These are phyloP conservation scores for Cutaneotrichosporon curvatum DNA, from an alignment of 1,284 basidiomycete species.

Conservation along the genomic window DNA sequence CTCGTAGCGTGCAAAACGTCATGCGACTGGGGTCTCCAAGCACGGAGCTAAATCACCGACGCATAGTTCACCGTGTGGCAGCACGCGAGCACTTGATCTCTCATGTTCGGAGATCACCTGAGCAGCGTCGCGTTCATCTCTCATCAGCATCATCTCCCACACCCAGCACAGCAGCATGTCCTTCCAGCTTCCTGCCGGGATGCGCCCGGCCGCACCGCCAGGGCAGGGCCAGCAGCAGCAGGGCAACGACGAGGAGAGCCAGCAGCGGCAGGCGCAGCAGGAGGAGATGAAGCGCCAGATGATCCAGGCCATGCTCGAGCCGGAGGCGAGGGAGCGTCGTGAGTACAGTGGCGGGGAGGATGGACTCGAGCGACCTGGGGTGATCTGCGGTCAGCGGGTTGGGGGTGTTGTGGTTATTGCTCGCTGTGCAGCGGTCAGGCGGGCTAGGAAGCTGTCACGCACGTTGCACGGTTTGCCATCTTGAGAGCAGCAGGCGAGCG, in stretches of 20 bases:
- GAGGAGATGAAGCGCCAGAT: constrained; percentile 63
- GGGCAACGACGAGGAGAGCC: constrained; percentile 32
- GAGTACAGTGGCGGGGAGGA: constrained; percentile 44
- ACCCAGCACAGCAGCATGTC: constrained; percentile 35
- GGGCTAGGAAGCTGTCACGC: no score
- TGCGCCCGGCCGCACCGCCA: constrained; percentile 28
- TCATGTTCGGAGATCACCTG: no score
- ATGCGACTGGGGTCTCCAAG: no score
- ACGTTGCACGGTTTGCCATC: no score
- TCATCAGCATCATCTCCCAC: no score
- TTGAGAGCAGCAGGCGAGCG: no score
- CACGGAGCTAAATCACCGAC: no score
- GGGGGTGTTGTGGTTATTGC: background rate
- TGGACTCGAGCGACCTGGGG: background rate
- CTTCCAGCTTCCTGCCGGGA: constrained; percentile 42
- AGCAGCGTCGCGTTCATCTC: no score
- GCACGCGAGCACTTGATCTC: no score
- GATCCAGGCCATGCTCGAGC: constrained; percentile 80
- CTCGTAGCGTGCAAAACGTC: no score
- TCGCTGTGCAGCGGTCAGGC: background rate
- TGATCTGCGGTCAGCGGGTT: no score
- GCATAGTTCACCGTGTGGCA: no score
- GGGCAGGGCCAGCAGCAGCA: constrained; percentile 10
- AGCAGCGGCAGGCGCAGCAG: constrained; percentile 41
- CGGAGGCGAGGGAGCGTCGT: constrained; percentile 84